Base-by-base conservation (phyloP, 1,284 basidiomycete species). In the Amylostereum areolatum region DNA sequence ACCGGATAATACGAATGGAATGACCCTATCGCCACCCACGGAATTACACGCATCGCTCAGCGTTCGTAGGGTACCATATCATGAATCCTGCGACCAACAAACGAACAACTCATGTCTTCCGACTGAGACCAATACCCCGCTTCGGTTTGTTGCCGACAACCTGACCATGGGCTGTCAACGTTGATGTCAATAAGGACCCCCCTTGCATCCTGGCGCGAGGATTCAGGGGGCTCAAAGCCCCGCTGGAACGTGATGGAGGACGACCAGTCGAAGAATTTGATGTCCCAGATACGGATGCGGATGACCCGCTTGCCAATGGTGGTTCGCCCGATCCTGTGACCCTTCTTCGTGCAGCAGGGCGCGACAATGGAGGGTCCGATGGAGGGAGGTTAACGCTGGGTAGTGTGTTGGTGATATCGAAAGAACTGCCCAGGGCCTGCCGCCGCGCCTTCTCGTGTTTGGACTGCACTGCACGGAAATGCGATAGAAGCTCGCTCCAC, bases 401-500 rank as follows among this genome's bases (percentile, higher is more conserved):
- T 41, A 48, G 44, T n/a, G 47, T 50, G n/a, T 48, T 5, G 33
- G 27, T 43, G 43, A 48, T 45, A 33, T 55, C 49, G 24, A 42
- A 45, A n/a, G 50, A 37, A 18, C 42, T 65, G 28, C 83, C 84
- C 18, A 82, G 65, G 0, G 81, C 80, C 56, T 77, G 81, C 44
- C 92, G 74, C 18, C 92, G 78, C 1, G 90, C 80, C 61, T 92
- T 93, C 68, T 96, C 92, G 62, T 96, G 92, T 55, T 82, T 85
- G 28, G 77, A 73, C 65, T 96, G 92, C 1, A 94, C 83, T 0
- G 80, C 71, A 24, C 92, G 83, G 73, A 95, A 95, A 65, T 91
- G 94, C 12, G 79, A 77, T 3, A 97, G 75, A 0, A 97, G 76
- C 53, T 97, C 93, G 62, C 86, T 83, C 94, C 94, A 97, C 63